These are phyloP conservation scores for Backusella luteola DNA, from an alignment of 192 early-diverging fungal species.

Conservation along the genomic window DNA sequence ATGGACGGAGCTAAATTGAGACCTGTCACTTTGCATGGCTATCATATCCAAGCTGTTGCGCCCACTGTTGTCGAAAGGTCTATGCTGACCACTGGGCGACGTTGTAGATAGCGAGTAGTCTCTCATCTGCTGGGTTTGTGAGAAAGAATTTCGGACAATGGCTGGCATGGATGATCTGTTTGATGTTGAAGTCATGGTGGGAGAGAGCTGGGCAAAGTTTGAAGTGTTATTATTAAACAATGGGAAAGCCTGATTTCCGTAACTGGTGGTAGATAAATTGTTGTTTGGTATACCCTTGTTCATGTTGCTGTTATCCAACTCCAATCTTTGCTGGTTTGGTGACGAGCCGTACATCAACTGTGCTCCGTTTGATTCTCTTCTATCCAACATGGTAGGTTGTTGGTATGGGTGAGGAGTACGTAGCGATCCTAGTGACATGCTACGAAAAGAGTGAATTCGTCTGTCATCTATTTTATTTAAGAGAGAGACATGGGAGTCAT, in stretches of 20 bases:
- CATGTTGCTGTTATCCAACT: neutral
- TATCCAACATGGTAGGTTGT: neutral
- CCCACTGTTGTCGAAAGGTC: neutral
- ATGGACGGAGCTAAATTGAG: neutral
- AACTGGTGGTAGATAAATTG: neutral
- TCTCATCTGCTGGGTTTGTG: neutral
- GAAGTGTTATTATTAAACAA: neutral
- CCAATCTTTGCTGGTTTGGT: neutral
- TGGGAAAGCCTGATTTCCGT: conserved; percentile 4
- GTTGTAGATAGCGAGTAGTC: conserved; percentile 5
- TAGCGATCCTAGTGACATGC: conserved; percentile 19
- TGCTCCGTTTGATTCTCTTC: neutral
- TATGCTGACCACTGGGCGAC: neutral
- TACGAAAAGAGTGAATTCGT: conserved; percentile 17
- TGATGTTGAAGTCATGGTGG: conserved; percentile 10
- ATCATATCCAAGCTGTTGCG: conserved; percentile 15
- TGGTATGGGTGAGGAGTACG: neutral
- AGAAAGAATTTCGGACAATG: neutral
- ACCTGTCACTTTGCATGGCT: conserved; percentile 5
- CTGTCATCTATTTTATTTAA: neutral
- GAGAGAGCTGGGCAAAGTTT: conserved; percentile 1
- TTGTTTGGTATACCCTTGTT: neutral
- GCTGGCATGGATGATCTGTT: neutral
- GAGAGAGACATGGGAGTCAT: too few relatives aligned
- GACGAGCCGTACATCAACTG: conserved; percentile 1